phyloP scores from a whole-genome alignment of 306 rosid species.

The Calophaca sinica region DNA sequence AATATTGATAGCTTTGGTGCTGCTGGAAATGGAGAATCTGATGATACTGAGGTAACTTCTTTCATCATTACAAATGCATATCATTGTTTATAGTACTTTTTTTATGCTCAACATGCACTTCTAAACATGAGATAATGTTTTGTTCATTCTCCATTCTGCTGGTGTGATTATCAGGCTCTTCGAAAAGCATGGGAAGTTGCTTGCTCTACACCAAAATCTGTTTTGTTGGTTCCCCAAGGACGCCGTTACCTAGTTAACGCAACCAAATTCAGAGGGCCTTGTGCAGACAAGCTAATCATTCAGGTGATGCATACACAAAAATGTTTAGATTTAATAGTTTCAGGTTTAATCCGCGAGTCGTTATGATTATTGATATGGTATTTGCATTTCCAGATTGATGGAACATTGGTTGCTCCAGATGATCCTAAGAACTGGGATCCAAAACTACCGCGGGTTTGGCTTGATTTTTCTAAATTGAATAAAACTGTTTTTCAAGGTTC shows the following conservation, averaged over 20 bases:
- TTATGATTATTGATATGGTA: conserved; percentile 20
- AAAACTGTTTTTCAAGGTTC: conserved; percentile 79
- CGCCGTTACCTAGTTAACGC: conserved; percentile 83
- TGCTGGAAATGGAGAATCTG: conserved; percentile 83
- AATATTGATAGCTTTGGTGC: conserved; percentile 94
- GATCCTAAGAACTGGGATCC: conserved; percentile 90
- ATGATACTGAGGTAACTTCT: conserved; percentile 76
- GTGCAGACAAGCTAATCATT: conserved; percentile 66
- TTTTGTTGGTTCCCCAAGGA: conserved; percentile 80
- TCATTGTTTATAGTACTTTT: conserved; percentile 20
- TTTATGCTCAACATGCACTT: conserved; percentile 34
- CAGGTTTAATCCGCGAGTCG: background rate
- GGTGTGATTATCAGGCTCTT: conserved; percentile 68
- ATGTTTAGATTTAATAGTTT: conserved; percentile 8
- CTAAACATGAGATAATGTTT: conserved; percentile 8
- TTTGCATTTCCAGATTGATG: conserved; percentile 73
- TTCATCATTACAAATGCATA: conserved; percentile 1
- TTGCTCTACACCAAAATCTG: conserved; percentile 76
- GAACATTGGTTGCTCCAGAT: conserved; percentile 89
- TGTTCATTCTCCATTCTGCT: conserved; percentile 48
- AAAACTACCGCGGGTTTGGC: conserved; percentile 71
- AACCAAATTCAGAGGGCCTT: conserved; percentile 84
- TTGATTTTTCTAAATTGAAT: conserved; percentile 66
- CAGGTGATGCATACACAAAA: conserved; percentile 59
- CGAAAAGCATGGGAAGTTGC: conserved; percentile 84